Evolutionary conservation across 305 asterid species (phyloP), one percentile per base, ranked within the genome.

Genomic region (Rubia tinctorum): DNA sequence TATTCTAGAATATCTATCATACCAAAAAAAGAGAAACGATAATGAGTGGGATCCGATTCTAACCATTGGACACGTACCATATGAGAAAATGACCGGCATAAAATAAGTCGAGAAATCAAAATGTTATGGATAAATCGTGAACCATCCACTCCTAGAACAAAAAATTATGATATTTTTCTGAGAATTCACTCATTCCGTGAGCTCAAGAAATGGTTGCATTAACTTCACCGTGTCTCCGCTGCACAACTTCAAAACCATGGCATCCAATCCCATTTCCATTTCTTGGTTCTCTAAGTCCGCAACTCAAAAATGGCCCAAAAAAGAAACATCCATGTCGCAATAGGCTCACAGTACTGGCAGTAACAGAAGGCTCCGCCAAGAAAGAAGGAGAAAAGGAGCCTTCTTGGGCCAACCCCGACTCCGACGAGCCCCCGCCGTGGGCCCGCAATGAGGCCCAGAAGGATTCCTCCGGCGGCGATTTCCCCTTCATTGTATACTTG

Each of bases 371-470:
- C 51, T 85, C 92, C 79, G 86, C 87, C 12, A 85, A 88, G 74
- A 84, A 85, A 39, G 83, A 73, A 23, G 83, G 75, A n/a, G 84
- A 81, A 23, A 92, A 87, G 42, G 86, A 79, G 66, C 96, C 97
- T 71, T 82, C 96, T 2, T 95, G 98, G 98, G 97, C 99, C 22
- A 81, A 69, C 73, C 96, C 96, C 67, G 93, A 79, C 76, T 82
- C 99, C 0, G 91, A 90, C 49, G 98, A 92, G 68, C 89, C 83
- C 45, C 99, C 98, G 0, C 98, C 98, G 4, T 95, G 99, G 98
- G 98, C 96, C 60, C 86, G 90, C 23, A 75, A 86, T 75, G 97
- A 89, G 77, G 23, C 94, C 75, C 92, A 86, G 80, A 81, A 79
- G 43, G 95, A 86, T 7, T 81, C 90, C 62, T 75, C 95, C 9